These are phyloP conservation scores for Gastrolobium villosum DNA, from an alignment of 306 rosid genomes.

Conservation along the genomic window DNA sequence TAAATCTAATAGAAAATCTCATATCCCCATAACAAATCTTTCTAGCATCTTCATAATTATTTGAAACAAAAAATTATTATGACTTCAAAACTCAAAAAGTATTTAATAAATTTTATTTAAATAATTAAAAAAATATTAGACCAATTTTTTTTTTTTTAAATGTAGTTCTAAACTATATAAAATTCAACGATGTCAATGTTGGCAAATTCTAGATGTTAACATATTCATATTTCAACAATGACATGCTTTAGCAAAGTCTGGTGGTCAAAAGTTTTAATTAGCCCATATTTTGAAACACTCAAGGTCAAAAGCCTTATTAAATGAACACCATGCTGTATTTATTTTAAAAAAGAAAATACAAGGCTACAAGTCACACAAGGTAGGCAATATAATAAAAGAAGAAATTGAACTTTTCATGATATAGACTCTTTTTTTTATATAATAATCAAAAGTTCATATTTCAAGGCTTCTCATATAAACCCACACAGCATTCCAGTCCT, in stretches of 20 bases:
- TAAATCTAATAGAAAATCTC: neutral
- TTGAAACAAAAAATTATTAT: neutral
- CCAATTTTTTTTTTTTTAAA: neutral
- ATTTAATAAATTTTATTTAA: neutral
- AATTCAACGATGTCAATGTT: neutral
- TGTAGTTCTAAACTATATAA: neutral
- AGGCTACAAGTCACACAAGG: constrained; percentile 37
- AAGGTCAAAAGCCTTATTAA: constrained; percentile 39
- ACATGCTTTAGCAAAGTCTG: neutral
- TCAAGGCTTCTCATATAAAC: neutral
- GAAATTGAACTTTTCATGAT: constrained; percentile 31
- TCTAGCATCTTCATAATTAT: neutral
- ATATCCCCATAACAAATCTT: neutral
- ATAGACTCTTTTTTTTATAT: neutral
- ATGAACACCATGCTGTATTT: neutral
- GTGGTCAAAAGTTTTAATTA: constrained; percentile 28
- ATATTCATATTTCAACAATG: neutral
- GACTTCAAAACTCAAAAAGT: neutral
- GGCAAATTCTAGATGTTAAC: constrained; percentile 15
- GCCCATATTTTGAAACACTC: constrained; percentile 2
- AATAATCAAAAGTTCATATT: neutral
- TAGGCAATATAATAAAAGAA: neutral
- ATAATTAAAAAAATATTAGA: neutral
- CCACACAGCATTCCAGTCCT: neutral
- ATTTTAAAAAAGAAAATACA: too few relatives aligned